Conservation (phyloP, 106 monocot species). For the Acorus calamus region DNA sequence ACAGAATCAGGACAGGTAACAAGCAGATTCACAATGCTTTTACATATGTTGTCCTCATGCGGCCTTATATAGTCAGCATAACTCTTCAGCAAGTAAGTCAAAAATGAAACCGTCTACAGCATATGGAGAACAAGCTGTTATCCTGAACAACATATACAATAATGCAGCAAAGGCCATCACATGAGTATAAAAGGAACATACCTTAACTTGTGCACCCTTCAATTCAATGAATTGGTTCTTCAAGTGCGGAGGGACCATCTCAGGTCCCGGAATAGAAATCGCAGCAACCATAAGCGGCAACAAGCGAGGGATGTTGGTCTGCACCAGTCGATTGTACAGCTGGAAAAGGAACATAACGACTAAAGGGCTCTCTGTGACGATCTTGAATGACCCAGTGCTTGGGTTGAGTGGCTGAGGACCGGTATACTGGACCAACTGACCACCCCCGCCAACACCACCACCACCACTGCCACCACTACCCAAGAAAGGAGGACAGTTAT, state of each 20-base stretch:
- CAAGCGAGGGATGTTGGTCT: slow-evolving; percentile 83
- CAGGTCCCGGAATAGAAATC: slow-evolving; percentile 82
- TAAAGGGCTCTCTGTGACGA: slow-evolving; percentile 92
- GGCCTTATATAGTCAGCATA: slow-evolving; percentile 75
- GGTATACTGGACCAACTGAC: background rate
- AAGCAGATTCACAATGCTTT: slow-evolving; percentile 95
- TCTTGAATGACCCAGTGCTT: slow-evolving; percentile 86
- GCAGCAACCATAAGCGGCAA: slow-evolving; percentile 86
- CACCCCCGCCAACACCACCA: slow-evolving; percentile 1
- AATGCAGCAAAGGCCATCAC: no score
- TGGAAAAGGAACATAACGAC: slow-evolving; percentile 99
- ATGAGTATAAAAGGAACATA: slow-evolving; percentile 5
- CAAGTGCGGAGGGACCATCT: slow-evolving; percentile 62
- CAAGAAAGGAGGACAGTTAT: slow-evolving; percentile 1
- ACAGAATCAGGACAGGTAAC: slow-evolving; percentile 97
- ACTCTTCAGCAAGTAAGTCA: slow-evolving; percentile 89
- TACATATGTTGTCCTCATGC: slow-evolving; percentile 94
- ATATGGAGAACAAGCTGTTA: background rate
- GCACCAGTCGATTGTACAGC: slow-evolving; percentile 90
- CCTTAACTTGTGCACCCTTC: slow-evolving; percentile 97
- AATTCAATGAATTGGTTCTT: slow-evolving; percentile 73
- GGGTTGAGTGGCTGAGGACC: slow-evolving; percentile 77
- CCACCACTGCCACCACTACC: background rate
- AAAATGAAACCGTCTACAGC: slow-evolving; percentile 78
- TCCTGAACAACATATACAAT: no score